A percentile compares a stretch with the other conserved stretches of the same genome.
These are phyloP conservation scores for Urostyla sp. DNA, from an alignment of 73 alveolate genomes.

Conservation along the genomic window DNA sequence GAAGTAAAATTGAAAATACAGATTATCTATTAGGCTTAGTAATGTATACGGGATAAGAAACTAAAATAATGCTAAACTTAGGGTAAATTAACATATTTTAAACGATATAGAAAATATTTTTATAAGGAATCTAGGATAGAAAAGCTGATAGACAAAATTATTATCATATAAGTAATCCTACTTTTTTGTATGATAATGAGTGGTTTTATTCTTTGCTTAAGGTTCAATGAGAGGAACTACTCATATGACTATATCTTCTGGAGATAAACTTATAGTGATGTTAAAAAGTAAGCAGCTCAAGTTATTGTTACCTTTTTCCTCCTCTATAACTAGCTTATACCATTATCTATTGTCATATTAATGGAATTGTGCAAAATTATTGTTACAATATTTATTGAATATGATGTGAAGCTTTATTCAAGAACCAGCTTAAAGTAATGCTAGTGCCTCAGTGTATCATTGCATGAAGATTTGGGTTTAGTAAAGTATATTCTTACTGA, in stretches of 20 bases:
- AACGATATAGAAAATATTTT: background rate
- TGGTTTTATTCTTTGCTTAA: background rate
- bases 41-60: conserved; percentile 22
- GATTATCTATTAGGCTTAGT: background rate
- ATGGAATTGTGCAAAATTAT: conserved; percentile 92
- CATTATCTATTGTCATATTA: conserved; percentile 92
- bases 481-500: conserved; percentile 91
- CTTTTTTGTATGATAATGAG: background rate
- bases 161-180: background rate
- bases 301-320: conserved; percentile 76
- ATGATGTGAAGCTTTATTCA: conserved; percentile 53
- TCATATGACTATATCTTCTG: background rate
- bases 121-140: conserved; percentile 30
- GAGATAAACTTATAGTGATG: background rate
- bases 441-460: conserved; percentile 1
- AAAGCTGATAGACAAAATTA: background rate
- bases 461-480: conserved; percentile 95
- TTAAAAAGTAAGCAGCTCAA: background rate
- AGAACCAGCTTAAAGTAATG: background rate
- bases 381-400: conserved; percentile 80
- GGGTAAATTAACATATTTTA: background rate
- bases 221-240: background rate
- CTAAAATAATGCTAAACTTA: conserved; percentile 7
- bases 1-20: conserved; percentile 12
- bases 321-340: conserved; percentile 90